Base-by-base conservation (phyloP, 1,284 basidiomycete species). In the Albatrellus sp. region DNA sequence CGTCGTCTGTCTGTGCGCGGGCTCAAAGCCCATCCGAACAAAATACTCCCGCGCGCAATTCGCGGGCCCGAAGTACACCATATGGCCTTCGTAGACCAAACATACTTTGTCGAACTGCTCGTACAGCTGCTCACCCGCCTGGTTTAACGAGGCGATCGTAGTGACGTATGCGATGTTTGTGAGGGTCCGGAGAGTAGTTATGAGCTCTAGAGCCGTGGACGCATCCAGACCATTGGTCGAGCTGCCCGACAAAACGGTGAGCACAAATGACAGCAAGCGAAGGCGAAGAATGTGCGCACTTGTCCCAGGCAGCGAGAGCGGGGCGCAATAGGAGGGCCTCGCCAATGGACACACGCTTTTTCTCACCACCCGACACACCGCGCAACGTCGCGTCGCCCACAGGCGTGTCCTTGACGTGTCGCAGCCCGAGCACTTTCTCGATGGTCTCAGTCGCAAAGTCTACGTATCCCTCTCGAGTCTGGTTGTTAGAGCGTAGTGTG, bases 281-380 rank as follows among this genome's bases (percentile, higher is more conserved):
- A 37, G 6, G 37, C 36, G 13, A 1, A 10, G 24, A 33, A 30
- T 16, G 36, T 6, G 60, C 72, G 50, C 45, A 77, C 73, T 86
- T 85, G 60, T 89, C 86, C 84, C 85, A 89, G 11, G 71, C 66
- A 36, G 69, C 71, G 28, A 89, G 64, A 30, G 70, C 67, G 37
- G 71, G 69, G 30, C 78, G 65, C 12, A 73, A 69, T 0, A 76
- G 73, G 38, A 89, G 60, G 9, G 74, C 69, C 60, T 90, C 87
- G 9, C 75, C 70, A 52, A 90, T 83, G 0, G 79, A 83, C 0
- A 89, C 85, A 34, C 87, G 74, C 60, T 85, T 84, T 62, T 81
- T 80, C 66, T 89, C 81, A 11, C 90, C 90, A 14, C 88, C 90
- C 20, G 78, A 81, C 1, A 91, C 75, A 41, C 89, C 90, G 5